Conservation (phyloP, 768 basidiomycete genomes). For the Lyophyllum semitale region DNA sequence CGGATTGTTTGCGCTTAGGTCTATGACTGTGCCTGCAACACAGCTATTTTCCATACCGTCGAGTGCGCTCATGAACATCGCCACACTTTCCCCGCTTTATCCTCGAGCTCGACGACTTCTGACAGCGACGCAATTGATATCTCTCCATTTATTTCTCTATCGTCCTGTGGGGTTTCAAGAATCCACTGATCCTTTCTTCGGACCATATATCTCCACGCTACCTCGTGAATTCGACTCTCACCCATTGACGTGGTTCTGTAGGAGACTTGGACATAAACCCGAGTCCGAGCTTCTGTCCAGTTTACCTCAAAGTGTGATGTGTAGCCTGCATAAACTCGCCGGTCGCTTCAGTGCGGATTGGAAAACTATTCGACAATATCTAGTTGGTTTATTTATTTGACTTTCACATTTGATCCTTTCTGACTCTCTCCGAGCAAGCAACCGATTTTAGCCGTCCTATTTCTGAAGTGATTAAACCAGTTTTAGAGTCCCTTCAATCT, state of each 20-base stretch:
- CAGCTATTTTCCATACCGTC: slow-evolving; percentile 73
- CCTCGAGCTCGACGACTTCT: slow-evolving; percentile 38
- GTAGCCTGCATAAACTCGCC: slow-evolving; percentile 42
- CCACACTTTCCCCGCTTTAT: slow-evolving; percentile 66
- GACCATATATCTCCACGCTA: slow-evolving; percentile 79
- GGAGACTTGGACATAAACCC: slow-evolving; percentile 17
- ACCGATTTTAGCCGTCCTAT: slow-evolving; percentile 8
- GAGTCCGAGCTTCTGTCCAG: slow-evolving; percentile 35
- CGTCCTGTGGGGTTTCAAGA: slow-evolving; percentile 44
- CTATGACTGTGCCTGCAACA: slow-evolving; percentile 49
- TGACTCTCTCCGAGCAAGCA: slow-evolving; percentile 21
- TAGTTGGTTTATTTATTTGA: slow-evolving; percentile 44
- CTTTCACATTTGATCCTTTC: not conserved
- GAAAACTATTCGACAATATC: slow-evolving; percentile 45
- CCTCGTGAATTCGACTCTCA: slow-evolving; percentile 76
- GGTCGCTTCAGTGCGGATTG: slow-evolving; percentile 62
- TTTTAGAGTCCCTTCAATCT: slow-evolving; percentile 14
- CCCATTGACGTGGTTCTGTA: slow-evolving; percentile 77
- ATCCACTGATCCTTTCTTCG: slow-evolving; percentile 58
- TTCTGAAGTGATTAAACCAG: slow-evolving; percentile 7
- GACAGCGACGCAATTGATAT: slow-evolving; percentile 74
- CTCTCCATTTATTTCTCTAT: slow-evolving; percentile 78
- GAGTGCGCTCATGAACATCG: slow-evolving; percentile 68
- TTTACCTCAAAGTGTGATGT: slow-evolving; percentile 51
- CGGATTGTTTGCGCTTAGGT: slow-evolving; percentile 59